These are phyloP conservation scores for Durotheca rogersii DNA, from an alignment of 495 filamentous ascomycete genomes.

Conservation along the genomic window DNA sequence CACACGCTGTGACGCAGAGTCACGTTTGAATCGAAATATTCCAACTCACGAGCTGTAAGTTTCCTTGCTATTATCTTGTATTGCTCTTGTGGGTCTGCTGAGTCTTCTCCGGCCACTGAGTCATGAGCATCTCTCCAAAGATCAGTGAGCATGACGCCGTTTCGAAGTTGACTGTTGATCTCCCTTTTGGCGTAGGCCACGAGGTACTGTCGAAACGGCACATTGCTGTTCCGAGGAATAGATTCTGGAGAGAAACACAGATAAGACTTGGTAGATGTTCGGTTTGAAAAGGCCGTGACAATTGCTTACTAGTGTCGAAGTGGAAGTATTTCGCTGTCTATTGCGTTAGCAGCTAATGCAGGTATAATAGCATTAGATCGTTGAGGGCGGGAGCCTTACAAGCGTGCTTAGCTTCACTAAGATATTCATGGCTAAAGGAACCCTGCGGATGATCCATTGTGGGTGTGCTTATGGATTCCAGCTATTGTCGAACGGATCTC, in stretches of 20 bases:
- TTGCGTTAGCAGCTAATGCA: constrained; percentile 5
- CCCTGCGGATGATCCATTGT: not conserved
- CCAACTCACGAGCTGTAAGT: constrained; percentile 7
- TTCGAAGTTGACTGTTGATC: not conserved
- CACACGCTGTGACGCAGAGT: no score
- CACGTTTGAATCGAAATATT: not conserved
- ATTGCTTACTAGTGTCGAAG: not conserved
- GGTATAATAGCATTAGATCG: not conserved
- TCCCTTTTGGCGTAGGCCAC: not conserved
- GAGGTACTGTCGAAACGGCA: not conserved
- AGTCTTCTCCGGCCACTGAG: not conserved
- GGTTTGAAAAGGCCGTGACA: not conserved
- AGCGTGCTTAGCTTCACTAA: not conserved
- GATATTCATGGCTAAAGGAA: not conserved
- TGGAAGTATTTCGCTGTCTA: constrained; percentile 12
- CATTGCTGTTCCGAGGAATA: not conserved
- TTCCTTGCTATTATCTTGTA: constrained; percentile 8
- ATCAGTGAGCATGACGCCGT: not conserved
- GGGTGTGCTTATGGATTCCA: not conserved
- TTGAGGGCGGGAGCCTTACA: constrained; percentile 5
- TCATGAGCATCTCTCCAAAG: constrained; percentile 11
- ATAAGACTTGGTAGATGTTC: not conserved
- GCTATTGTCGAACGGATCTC: no score
- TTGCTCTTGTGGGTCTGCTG: not conserved
- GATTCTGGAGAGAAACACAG: not conserved